phyloP scores from a whole-genome alignment of 2,329 filamentous ascomycete species.

The Ilyonectria sp. region DNA sequence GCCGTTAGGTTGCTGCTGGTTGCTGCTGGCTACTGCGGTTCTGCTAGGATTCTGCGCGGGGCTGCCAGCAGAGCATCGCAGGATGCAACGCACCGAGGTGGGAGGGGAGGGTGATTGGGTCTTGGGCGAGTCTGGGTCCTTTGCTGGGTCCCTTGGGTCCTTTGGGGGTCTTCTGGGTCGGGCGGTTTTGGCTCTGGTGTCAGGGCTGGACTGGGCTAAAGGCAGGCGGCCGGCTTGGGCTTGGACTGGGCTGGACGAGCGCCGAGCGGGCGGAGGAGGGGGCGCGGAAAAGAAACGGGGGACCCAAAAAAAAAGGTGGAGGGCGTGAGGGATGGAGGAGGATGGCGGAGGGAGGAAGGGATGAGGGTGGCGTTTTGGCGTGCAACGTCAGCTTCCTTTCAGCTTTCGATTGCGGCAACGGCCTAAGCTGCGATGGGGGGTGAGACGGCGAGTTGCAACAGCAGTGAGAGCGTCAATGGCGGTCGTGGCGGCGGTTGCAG shows the following conservation, averaged over 20 bases:
- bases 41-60: conserved; percentile 48
- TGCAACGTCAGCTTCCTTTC: conserved; percentile 34
- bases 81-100: conserved; percentile 51
- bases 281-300: conserved; percentile 29
- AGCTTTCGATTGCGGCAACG: conserved; percentile 32
- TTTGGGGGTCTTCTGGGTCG: conserved; percentile 22
- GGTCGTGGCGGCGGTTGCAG: conserved; percentile 13
- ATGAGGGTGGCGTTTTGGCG: conserved; percentile 35
- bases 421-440: conserved; percentile 9
- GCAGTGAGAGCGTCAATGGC: conserved; percentile 24
- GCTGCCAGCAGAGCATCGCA: conserved; percentile 53
- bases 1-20: conserved; percentile 39
- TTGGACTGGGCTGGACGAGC: conserved; percentile 29
- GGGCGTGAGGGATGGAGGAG: conserved; percentile 9
- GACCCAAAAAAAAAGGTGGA: conserved; percentile 28
- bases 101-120: conserved; percentile 40
- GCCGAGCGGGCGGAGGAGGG: conserved; percentile 23
- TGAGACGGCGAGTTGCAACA: conserved; percentile 20
- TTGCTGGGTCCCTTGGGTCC: conserved; percentile 32
- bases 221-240: conserved; percentile 18
- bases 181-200: conserved; percentile 29
- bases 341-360: conserved; percentile 1
- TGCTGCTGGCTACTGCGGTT: conserved; percentile 44
- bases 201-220: conserved; percentile 33
- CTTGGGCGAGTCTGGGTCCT: conserved; percentile 30